A percentile compares a stretch with the other conserved stretches of the same genome.
Evolutionary conservation across 2,329 filamentous ascomycete species (phyloP).

Genomic region (Teratosphaeriaceae sp.): DNA sequence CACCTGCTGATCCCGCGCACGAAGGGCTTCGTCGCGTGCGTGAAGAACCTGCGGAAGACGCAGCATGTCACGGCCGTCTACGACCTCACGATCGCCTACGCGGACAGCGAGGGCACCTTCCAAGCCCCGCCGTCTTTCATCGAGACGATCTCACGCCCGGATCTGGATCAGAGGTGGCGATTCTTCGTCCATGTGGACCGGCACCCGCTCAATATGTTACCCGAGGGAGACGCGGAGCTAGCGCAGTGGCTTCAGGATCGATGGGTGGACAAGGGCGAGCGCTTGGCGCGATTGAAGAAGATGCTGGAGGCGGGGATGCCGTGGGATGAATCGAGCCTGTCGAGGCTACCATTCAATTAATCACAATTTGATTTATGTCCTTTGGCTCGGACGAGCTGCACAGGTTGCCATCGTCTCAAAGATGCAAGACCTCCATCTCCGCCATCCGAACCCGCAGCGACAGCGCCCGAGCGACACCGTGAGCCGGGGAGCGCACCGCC

Average conservation of each 20-base stretch:
- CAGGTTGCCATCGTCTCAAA: no score
- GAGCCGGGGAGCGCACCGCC: no score
- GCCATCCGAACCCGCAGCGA: no score
- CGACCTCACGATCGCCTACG: conserved; percentile 35
- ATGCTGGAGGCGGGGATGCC: conserved; percentile 9
- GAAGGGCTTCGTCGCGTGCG: conserved; percentile 55
- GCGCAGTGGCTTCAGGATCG: conserved; percentile 30
- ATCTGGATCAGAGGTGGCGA: conserved; percentile 21
- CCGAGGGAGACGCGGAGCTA: conserved; percentile 24
- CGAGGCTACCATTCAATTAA: background rate
- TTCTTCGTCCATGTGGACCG: conserved; percentile 31
- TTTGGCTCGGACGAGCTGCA: no score
- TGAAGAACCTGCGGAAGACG: conserved; percentile 43
- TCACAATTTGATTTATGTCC: background rate
- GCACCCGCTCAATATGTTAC: conserved; percentile 24
- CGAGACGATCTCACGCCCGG: conserved; percentile 22
- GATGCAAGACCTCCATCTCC: no score
- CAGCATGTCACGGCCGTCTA: conserved; percentile 32
- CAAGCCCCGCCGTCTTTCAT: conserved; percentile 28
- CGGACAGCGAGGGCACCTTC: conserved; percentile 19
- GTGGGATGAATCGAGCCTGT: conserved; percentile 9
- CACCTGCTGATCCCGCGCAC: conserved; percentile 56
- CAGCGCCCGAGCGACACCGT: no score
- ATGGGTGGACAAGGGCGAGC: conserved; percentile 31
- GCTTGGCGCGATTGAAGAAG: conserved; percentile 24